Base-by-base conservation (phyloP, 257 asterid genomes). In the Solanum tarijense region DNA sequence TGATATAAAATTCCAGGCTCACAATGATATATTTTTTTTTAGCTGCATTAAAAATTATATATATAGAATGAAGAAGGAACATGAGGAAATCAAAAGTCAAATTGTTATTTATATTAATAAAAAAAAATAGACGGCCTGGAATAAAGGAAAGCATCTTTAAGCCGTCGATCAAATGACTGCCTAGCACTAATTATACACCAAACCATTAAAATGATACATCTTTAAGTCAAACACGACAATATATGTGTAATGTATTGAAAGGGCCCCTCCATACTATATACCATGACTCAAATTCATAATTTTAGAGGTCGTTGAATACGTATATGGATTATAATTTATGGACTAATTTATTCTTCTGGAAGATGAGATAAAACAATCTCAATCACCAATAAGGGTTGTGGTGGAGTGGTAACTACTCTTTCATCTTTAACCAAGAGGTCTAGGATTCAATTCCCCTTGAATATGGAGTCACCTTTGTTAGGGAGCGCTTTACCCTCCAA, bases 1-100 rank as follows among this genome's bases (percentile, higher is more conserved):
- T 79, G 38, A 43, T 46, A 43, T 27, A 81, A 81, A 46, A 43
- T 38, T 81, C 3, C 27, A 81, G 29, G 65, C 62, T 25, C 9
- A 13, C 46, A 25, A 5, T 41, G 58, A 6, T 35, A 25, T 23
- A n/a, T 68, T 2, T 43, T 52, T 83, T 88, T 88, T 91, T 88
- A 87, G 84, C 85, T 58, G 31, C 32, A 75, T 69, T 78, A 87
- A 83, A 87, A 90, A 88, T 32, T 25, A 83, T 66, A 48, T 38
- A 83, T 66, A 25, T 31, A 10, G 39, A 34, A 87, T 83, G 65
- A 31, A 23, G 69, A 83, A 55, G 60, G 25, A 41, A n/a, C 52
- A 41, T 27, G 43, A 79, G 72, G 60, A 68, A 69, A 48, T 71
- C 87, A 31, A 89, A 34, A 20, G 81, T 72, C 81, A 72, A 72